Percentiles rank a stretch among this genome's conserved stretches.
Conservation (phyloP, 1,284 basidiomycete genomes). For the Ustilago esculenta region DNA sequence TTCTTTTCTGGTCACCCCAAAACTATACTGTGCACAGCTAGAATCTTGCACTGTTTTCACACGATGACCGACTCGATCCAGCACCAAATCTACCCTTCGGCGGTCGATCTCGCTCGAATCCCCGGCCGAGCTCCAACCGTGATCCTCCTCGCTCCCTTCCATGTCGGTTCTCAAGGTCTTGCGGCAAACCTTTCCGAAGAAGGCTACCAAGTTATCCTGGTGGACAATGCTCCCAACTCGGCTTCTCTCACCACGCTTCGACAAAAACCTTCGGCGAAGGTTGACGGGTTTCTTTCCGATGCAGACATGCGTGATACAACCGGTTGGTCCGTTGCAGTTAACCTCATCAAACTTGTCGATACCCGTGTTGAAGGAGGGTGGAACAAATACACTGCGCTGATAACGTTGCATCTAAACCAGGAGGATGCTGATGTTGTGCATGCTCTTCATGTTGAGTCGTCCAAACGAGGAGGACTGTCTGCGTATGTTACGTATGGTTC, state of each 20-base stretch:
- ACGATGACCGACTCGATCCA: slow-evolving; percentile 10
- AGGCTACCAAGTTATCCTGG: slow-evolving; percentile 31
- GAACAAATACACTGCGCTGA: slow-evolving; percentile 26
- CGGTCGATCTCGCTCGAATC: slow-evolving; percentile 17
- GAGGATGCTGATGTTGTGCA: slow-evolving; percentile 16
- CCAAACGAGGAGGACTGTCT: slow-evolving; percentile 10
- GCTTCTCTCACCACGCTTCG: slow-evolving; percentile 18
- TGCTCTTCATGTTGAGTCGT: slow-evolving; percentile 10
- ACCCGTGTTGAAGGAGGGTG: slow-evolving; percentile 11
- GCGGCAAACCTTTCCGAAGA: slow-evolving; percentile 36
- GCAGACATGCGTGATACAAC: slow-evolving; percentile 11
- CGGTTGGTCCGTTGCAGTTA: slow-evolving; percentile 19
- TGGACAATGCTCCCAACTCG: slow-evolving; percentile 10
- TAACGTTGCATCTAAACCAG: slow-evolving; percentile 13
- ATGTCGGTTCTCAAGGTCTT: slow-evolving; percentile 21
- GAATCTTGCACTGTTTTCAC: too few species aligned
- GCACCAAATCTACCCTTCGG: slow-evolving; percentile 7
- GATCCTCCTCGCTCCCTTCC: slow-evolving; percentile 9
- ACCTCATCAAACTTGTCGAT: slow-evolving; percentile 15
- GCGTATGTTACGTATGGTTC: slow-evolving; percentile 18
- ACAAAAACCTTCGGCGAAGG: background rate
- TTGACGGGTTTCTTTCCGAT: slow-evolving; percentile 3
- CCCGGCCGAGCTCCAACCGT: slow-evolving; percentile 24
- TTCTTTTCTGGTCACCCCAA: too few species aligned
- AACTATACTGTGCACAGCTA: too few species aligned